Evolutionary conservation across 805 yeast species (phyloP).

Genomic region (Hanseniaspora vineae): DNA sequence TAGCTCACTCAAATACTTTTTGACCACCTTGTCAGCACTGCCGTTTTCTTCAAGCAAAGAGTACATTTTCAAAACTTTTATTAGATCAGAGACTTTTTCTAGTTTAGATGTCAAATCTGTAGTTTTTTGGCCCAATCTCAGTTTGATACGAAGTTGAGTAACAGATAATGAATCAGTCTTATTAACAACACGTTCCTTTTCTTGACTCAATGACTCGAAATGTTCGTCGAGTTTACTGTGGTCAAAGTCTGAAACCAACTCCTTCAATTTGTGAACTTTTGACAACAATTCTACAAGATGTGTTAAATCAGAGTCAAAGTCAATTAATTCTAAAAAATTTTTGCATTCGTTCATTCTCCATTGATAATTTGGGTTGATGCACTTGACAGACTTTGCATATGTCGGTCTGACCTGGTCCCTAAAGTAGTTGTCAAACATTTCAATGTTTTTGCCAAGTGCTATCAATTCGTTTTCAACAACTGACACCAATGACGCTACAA

Average conservation of each 20-base stretch:
- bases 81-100: background rate
- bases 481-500: background rate
- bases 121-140: background rate
- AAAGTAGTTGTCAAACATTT: conserved; percentile 18
- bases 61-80: background rate
- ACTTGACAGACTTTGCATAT: conserved; percentile 16
- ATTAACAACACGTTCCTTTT: background rate
- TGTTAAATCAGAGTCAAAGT: background rate
- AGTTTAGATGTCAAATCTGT: background rate
- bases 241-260: background rate
- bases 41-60: background rate
- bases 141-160: background rate
- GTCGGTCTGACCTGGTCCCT: conserved; percentile 21
- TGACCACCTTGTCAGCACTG: background rate
- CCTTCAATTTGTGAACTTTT: background rate
- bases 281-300: background rate
- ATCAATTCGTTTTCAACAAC: conserved; percentile 22
- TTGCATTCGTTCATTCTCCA: conserved; percentile 24
- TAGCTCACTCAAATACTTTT: background rate
- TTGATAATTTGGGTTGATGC: conserved; percentile 19
- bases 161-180: background rate
- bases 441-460: conserved; percentile 21
- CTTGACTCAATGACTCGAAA: background rate
- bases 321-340: background rate
- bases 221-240: background rate